Evolutionary conservation across 2,329 filamentous ascomycete genomes (phyloP).

Genomic region (Tolypocladium paradoxum): DNA sequence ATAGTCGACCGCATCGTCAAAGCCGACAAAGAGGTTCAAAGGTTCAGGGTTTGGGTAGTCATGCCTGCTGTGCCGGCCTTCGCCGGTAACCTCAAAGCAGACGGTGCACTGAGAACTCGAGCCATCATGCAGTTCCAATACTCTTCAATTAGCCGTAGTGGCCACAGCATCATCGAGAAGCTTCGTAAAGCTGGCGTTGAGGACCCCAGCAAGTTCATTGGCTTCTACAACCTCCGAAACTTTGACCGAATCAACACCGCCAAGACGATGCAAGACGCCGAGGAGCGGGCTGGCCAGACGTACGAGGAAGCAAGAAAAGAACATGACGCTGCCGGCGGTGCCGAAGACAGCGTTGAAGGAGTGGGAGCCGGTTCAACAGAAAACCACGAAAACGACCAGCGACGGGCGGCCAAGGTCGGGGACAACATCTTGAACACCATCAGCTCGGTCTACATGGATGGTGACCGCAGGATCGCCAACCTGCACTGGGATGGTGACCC

Average conservation of each 20-base stretch:
- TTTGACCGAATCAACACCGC: constrained; percentile 75
- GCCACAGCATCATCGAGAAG: constrained; percentile 65
- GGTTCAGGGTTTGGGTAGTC: too few relatives aligned
- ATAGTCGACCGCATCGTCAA: constrained; percentile 1
- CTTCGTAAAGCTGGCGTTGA: constrained; percentile 57
- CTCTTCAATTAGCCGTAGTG: constrained; percentile 65
- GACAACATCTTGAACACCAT: constrained; percentile 63
- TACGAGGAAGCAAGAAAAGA: too few relatives aligned
- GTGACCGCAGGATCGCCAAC: constrained; percentile 55
- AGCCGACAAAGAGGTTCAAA: constrained; percentile 19
- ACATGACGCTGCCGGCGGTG: too few relatives aligned
- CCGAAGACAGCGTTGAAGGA: too few relatives aligned
- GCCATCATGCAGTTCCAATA: constrained; percentile 90
- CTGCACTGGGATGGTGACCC: constrained; percentile 36
- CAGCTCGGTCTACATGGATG: constrained; percentile 72
- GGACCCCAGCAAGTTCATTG: constrained; percentile 62
- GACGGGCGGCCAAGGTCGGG: constrained; percentile 26
- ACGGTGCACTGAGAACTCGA: constrained; percentile 44
- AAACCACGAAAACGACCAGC: too few relatives aligned
- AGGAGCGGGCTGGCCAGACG: constrained; percentile 25
- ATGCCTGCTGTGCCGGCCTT: too few relatives aligned
- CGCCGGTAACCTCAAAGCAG: too few relatives aligned
- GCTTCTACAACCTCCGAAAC: constrained; percentile 76
- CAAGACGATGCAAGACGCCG: constrained; percentile 46
- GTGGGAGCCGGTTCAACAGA: too few relatives aligned